Percentiles rank a stretch among this genome's conserved stretches.
Evolutionary conservation across 805 yeast species (phyloP).

Genomic region (Saccharomyces cerevisiae): DNA sequence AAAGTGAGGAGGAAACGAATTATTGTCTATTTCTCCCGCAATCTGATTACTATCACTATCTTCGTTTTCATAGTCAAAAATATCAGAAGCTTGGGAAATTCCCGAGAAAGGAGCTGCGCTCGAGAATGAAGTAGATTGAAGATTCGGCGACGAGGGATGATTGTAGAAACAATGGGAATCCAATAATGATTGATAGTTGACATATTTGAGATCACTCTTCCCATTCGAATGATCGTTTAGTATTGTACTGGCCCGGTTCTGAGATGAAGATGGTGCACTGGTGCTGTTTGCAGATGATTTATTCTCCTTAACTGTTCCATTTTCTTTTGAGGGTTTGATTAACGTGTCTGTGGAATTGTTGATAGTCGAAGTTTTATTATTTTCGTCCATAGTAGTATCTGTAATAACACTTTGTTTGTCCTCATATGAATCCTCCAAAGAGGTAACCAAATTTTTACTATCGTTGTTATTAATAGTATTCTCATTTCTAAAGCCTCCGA

Average conservation of each 20-base stretch:
- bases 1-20: not conserved
- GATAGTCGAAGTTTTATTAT: slow-evolving; percentile 1
- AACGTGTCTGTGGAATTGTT: slow-evolving; percentile 14
- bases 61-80: not conserved
- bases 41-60: not conserved
- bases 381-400: slow-evolving; percentile 13
- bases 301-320: not conserved
- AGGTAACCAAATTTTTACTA: not conserved
- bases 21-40: not conserved
- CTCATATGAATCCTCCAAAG: not conserved
- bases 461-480: not conserved
- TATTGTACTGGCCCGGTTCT: not conserved
- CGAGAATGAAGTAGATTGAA: not conserved
- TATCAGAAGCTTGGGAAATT: not conserved
- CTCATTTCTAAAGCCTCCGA: not conserved
- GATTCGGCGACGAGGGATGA: slow-evolving; percentile 4
- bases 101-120: slow-evolving; percentile 4
- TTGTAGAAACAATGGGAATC: slow-evolving; percentile 24
- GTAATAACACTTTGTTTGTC: slow-evolving; percentile 12
- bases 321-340: slow-evolving; percentile 2
- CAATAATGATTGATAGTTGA: slow-evolving; percentile 22
- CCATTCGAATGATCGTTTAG: not conserved
- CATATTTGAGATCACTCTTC: slow-evolving; percentile 7
- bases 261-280: not conserved
- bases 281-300: not conserved